These are phyloP conservation scores for Rubroboletus satanas DNA, from an alignment of 768 basidiomycete species.

Conservation along the genomic window DNA sequence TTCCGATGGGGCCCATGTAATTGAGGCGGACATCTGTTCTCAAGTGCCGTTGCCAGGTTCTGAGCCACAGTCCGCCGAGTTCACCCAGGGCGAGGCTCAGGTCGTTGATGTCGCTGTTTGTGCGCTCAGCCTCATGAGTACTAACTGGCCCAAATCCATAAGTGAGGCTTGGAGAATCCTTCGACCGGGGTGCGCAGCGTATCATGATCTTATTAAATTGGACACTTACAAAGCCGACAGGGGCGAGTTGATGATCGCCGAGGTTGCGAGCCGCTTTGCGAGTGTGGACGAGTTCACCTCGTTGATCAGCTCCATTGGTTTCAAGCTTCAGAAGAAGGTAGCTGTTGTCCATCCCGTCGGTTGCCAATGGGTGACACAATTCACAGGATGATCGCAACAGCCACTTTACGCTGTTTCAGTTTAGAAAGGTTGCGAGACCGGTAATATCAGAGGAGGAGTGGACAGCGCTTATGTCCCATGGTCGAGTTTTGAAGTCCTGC, in stretches of 20 bases:
- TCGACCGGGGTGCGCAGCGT: conserved; percentile 61
- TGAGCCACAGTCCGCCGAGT: conserved; percentile 40
- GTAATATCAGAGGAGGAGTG: conserved; percentile 57
- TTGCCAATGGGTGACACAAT: neutral
- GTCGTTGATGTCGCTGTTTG: conserved; percentile 91
- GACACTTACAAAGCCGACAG: conserved; percentile 35
- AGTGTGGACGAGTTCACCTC: conserved; percentile 62
- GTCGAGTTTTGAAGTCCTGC: conserved; percentile 73
- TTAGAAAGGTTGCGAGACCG: conserved; percentile 54
- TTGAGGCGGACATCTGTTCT: conserved; percentile 86
- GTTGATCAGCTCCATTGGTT: conserved; percentile 66
- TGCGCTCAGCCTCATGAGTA: conserved; percentile 94
- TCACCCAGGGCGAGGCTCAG: conserved; percentile 56
- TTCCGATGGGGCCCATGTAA: conserved; percentile 68
- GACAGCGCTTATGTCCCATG: conserved; percentile 48
- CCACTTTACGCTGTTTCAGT: conserved; percentile 84
- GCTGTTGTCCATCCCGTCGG: neutral
- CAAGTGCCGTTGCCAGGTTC: conserved; percentile 84
- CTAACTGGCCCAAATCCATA: conserved; percentile 91
- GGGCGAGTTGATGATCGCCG: conserved; percentile 82
- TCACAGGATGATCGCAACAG: conserved; percentile 74
- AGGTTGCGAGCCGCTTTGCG: conserved; percentile 82
- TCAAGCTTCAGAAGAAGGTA: conserved; percentile 69
- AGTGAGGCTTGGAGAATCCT: conserved; percentile 88
- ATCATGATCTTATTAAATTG: neutral